Evolutionary conservation across 1,284 basidiomycete genomes (phyloP).

Genomic region (Boletus sp.): DNA sequence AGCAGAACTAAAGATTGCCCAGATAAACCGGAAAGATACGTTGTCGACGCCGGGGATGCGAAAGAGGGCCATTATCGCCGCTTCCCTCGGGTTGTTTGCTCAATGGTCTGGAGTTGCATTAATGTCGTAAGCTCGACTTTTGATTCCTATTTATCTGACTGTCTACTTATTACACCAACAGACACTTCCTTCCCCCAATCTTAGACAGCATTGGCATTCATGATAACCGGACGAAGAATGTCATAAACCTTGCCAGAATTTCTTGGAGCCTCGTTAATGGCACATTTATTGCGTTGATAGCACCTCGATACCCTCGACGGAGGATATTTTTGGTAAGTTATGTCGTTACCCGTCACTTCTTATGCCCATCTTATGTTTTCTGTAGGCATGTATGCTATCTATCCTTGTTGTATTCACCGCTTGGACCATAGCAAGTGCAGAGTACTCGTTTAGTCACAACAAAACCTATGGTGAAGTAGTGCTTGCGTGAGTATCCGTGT

Average conservation of each 20-base stretch:
- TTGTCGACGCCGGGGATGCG: slow-evolving; percentile 8
- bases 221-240: slow-evolving; percentile 13
- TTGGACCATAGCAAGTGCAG: slow-evolving; percentile 13
- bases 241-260: slow-evolving; percentile 6
- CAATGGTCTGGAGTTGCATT: slow-evolving; percentile 36
- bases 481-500: slow-evolving; percentile 2
- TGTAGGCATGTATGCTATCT: slow-evolving; percentile 2
- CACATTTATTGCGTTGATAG: neutral
- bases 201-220: slow-evolving; percentile 18
- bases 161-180: neutral
- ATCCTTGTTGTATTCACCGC: slow-evolving; percentile 9
- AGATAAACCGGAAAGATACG: neutral
- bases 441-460: slow-evolving; percentile 10
- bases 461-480: slow-evolving; percentile 3
- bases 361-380: neutral
- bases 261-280: slow-evolving; percentile 11
- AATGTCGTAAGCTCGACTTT: neutral
- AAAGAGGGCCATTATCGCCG: neutral
- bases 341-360: neutral
- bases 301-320: slow-evolving; percentile 6
- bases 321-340: neutral
- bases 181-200: slow-evolving; percentile 8
- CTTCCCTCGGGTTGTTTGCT: slow-evolving; percentile 40
- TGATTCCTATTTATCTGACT: too few relatives aligned
- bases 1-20: neutral